Percentiles rank a stretch among this genome's conserved stretches.
phyloP scores from a whole-genome alignment of 225 moss, liverwort and hornwort species.

The Rhytidiadelphus loreus region DNA sequence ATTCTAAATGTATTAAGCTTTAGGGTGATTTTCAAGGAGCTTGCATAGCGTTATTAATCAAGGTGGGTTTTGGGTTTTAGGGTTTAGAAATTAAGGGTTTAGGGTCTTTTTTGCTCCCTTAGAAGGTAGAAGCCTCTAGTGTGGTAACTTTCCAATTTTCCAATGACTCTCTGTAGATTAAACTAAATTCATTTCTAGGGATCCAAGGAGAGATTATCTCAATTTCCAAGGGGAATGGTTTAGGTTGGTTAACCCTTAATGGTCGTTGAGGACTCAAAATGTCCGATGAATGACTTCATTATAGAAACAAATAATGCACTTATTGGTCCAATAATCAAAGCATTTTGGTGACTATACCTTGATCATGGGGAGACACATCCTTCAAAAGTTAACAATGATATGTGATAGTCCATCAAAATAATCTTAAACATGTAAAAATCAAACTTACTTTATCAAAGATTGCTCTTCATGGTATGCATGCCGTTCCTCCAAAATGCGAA shows the following conservation, averaged over 20 bases:
- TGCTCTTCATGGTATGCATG: constrained; percentile 56
- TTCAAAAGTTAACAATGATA: not conserved
- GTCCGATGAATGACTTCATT: not conserved
- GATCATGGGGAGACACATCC: accelerated
- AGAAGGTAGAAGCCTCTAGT: accelerated
- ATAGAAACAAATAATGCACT: not conserved
- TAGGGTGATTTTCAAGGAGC: not conserved
- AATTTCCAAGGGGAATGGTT: not conserved
- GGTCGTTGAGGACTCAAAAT: accelerated
- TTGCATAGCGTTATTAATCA: not conserved
- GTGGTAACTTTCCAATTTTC: accelerated
- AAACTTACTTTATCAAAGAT: constrained; percentile 33
- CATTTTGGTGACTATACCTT: not conserved
- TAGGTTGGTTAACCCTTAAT: not conserved
- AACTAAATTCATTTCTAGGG: not conserved
- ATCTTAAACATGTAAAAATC: not conserved
- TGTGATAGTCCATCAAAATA: too few relatives aligned
- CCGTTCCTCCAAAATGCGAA: constrained; percentile 62
- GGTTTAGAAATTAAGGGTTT: not conserved
- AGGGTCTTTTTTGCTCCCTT: not conserved
- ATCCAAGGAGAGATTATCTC: accelerated
- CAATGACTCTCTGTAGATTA: accelerated
- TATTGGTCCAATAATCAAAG: not conserved
- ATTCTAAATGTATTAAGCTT: not conserved
- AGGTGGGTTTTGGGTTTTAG: too few relatives aligned